Evolutionary conservation across 495 filamentous ascomycete genomes (phyloP).

Genomic region (Penicillium atrosanguineum): DNA sequence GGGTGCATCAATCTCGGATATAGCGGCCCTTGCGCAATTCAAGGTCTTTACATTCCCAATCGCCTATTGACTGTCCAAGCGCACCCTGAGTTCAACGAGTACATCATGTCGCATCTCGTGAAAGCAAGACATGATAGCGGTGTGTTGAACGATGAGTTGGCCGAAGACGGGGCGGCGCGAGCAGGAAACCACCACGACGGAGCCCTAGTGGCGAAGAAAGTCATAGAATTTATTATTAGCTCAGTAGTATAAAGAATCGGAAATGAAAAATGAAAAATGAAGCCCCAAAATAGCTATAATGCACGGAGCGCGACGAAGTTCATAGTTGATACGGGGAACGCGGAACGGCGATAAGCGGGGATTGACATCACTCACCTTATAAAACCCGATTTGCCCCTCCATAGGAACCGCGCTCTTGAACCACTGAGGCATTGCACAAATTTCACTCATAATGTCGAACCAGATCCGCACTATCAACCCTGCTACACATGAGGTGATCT

Average conservation of each 20-base stretch:
- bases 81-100: constrained; percentile 80
- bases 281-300: too few relatives aligned
- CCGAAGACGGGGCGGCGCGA: constrained; percentile 57
- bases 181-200: constrained; percentile 70
- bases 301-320: constrained; percentile 1
- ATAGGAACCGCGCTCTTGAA: background rate
- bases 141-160: constrained; percentile 63
- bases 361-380: background rate
- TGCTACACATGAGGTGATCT: constrained; percentile 74
- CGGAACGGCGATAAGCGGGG: constrained; percentile 19
- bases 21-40: constrained; percentile 62
- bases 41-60: constrained; percentile 68
- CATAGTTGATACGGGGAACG: background rate
- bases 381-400: constrained; percentile 8
- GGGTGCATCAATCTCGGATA: constrained; percentile 63
- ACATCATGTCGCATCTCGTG: constrained; percentile 67
- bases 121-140: constrained; percentile 55
- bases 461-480: constrained; percentile 92
- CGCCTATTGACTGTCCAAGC: constrained; percentile 75
- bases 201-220: constrained; percentile 56
- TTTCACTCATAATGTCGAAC: constrained; percentile 59
- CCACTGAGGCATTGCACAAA: background rate
- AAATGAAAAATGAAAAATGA: background rate
- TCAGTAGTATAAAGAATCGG: constrained; percentile 1
- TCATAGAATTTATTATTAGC: constrained; percentile 68